These are phyloP conservation scores for Geosiphon pyriformis DNA, from an alignment of 192 early-diverging fungal species.

Conservation along the genomic window DNA sequence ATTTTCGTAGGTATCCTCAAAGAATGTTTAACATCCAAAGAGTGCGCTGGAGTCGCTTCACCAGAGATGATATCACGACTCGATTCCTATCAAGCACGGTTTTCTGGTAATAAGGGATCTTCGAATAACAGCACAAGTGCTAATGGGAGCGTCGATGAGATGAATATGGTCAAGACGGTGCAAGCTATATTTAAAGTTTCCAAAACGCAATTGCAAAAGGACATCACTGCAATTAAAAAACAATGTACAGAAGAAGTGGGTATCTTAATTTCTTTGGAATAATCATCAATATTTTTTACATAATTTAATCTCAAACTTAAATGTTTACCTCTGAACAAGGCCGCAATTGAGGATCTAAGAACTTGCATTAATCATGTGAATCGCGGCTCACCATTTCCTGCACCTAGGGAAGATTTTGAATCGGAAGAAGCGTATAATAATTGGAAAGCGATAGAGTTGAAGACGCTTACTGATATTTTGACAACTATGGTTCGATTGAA, in stretches of 20 bases:
- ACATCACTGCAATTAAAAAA: slow-evolving; percentile 13
- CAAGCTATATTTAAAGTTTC: slow-evolving; percentile 17
- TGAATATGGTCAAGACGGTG: slow-evolving; percentile 16
- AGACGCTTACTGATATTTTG: slow-evolving; percentile 12
- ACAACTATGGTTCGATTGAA: background rate
- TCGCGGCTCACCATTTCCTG: slow-evolving; percentile 13
- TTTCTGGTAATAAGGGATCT: background rate
- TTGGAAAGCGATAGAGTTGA: slow-evolving; percentile 22
- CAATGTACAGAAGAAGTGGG: slow-evolving; percentile 11
- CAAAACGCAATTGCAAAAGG: slow-evolving; percentile 3
- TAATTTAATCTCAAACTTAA: background rate
- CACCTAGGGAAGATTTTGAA: slow-evolving; percentile 21
- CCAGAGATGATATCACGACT: slow-evolving; percentile 14
- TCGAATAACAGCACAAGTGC: background rate
- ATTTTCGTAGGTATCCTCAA: slow-evolving; percentile 18
- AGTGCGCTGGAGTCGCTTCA: background rate
- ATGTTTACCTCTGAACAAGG: background rate
- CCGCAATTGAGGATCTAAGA: slow-evolving; percentile 15
- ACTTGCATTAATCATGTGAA: slow-evolving; percentile 19
- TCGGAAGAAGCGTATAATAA: slow-evolving; percentile 18
- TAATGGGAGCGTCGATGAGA: slow-evolving; percentile 14
- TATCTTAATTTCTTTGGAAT: background rate
- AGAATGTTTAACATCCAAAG: slow-evolving; percentile 12
- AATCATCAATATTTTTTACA: background rate
- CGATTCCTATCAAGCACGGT: background rate